phyloP scores from a whole-genome alignment of 257 asterid species.

The Nicotiana tabacum region DNA sequence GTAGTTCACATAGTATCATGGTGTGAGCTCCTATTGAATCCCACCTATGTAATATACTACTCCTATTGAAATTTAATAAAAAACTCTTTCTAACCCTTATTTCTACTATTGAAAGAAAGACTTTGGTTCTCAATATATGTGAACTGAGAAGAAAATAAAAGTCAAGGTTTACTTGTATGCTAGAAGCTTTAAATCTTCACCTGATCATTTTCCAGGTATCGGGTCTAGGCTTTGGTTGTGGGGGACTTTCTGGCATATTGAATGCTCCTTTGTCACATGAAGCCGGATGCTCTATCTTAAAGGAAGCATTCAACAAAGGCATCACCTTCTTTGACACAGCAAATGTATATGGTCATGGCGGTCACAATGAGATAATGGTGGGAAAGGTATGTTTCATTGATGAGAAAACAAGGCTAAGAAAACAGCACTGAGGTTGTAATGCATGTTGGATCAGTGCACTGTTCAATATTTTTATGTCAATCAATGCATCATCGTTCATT shows the following conservation, averaged over 20 bases:
- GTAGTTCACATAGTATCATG: no score
- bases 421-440: neutral
- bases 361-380: slow-evolving; percentile 43
- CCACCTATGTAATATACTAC: no score
- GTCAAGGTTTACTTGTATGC: neutral
- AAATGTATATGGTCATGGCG: slow-evolving; percentile 28
- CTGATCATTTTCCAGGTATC: slow-evolving; percentile 32
- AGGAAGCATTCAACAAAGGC: slow-evolving; percentile 41
- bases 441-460: neutral
- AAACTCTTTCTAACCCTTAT: neutral
- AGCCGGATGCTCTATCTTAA: slow-evolving; percentile 33
- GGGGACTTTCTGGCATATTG: slow-evolving; percentile 39
- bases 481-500: neutral
- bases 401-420: neutral
- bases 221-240: slow-evolving; percentile 47
- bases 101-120: neutral
- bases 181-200: neutral
- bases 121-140: neutral
- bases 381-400: slow-evolving; percentile 37
- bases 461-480: neutral
- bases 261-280: slow-evolving; percentile 47
- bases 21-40: no score
- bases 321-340: slow-evolving; percentile 53
- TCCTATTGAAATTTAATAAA: no score
- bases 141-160: neutral